Evolutionary conservation across 1,139 yeast species (phyloP), one percentile per base, ranked within the genome.

Genomic region (Geotrichum phurueaensis): DNA sequence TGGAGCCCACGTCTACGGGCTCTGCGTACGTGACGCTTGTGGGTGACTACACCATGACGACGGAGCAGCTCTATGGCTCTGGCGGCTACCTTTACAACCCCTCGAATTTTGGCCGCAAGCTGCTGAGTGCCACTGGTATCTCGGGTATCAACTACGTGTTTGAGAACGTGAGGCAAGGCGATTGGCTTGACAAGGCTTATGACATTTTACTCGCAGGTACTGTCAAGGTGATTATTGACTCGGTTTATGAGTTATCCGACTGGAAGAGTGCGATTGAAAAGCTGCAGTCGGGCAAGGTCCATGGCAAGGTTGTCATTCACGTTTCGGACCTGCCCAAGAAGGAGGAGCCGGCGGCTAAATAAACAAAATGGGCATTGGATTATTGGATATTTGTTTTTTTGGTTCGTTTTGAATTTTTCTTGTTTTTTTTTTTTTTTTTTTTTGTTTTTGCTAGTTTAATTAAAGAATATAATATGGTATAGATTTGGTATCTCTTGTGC

Each of bases 281-380:
- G 63, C 70, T 86, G 47, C 71, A 70, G 18, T 71, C 77, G 18
- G 81, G 82, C 60, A 76, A 72, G 57, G 84, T 86, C 2, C 78
- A 77, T 61, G 96, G 96, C 50, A 88, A 88, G 70, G 77, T 87
- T 49, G 79, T 87, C 9, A 53, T 74, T 15, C 51, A 56, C 20
- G 57, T 59, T 3, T 51, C 58, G 23, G 25, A 23, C 48, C 22
- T 29, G 45, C 29, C 51, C 20, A 25, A 25, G 51, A 13, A 10
- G 15, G 15, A 12, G 12, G 29, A 48, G 13, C 15, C 51, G 18
- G 27, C 29, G 27, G 29, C 27, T 48, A 25, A 48, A 15, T 39
- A 15, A 39, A 15, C 20, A 5, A 39, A 39, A 15, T 39, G 15
- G 39, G 12, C 39, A 20, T n/a, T 48, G 13, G 13, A 7, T 25